Percentiles rank a stretch among this genome's conserved stretches.
These are phyloP conservation scores for Cytospora chrysosperma DNA, from an alignment of 2,329 filamentous ascomycete species.

Conservation along the genomic window DNA sequence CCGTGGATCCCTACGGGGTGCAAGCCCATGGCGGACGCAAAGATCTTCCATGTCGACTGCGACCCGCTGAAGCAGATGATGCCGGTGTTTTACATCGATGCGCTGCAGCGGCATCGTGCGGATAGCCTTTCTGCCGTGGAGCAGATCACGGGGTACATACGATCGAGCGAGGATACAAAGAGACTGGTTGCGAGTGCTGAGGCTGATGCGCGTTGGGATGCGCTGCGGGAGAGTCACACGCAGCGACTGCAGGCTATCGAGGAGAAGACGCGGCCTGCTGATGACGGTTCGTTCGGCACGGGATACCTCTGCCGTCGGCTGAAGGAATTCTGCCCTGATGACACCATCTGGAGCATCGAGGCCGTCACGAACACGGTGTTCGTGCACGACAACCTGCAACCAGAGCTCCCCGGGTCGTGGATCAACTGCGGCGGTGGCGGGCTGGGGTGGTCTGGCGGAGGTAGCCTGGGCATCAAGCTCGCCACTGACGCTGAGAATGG, in stretches of 20 bases:
- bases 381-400: conserved; percentile 67
- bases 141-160: conserved; percentile 66
- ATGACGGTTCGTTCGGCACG: conserved; percentile 61
- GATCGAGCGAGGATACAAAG: conserved; percentile 42
- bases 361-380: conserved; percentile 68
- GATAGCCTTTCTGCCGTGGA: conserved; percentile 64
- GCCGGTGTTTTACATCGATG: conserved; percentile 69
- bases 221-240: conserved; percentile 57
- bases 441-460: conserved; percentile 54
- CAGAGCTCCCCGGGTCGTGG: conserved; percentile 52
- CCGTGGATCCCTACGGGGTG: conserved; percentile 86
- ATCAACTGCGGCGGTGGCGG: conserved; percentile 55
- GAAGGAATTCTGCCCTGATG: conserved; percentile 37
- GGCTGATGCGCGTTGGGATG: conserved; percentile 47
- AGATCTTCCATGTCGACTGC: conserved; percentile 63
- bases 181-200: conserved; percentile 40
- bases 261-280: conserved; percentile 53
- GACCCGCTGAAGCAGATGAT: conserved; percentile 70
- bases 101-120: conserved; percentile 64
- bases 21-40: conserved; percentile 51
- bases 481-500: conserved; percentile 42
- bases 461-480: conserved; percentile 50
- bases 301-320: conserved; percentile 42
- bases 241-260: conserved; percentile 60
- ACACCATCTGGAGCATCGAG: conserved; percentile 72